Percentiles rank a stretch among this genome's conserved stretches.
Conservation (phyloP, 495 filamentous ascomycete genomes). For the Penicillium salamii region DNA sequence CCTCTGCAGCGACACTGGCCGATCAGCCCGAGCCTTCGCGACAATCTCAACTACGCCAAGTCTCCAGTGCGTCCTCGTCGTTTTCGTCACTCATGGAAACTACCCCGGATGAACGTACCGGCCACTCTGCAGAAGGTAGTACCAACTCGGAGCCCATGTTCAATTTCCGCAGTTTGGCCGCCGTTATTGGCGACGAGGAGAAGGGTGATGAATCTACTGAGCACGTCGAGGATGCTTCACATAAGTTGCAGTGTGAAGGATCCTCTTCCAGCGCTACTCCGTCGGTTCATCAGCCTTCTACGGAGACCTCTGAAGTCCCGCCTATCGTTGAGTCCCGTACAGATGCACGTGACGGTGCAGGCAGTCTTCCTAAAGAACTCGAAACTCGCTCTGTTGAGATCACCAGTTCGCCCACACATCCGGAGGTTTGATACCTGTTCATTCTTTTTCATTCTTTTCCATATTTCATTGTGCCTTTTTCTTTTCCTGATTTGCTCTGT, state of each 20-base stretch:
- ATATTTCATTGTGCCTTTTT: conserved; percentile 5
- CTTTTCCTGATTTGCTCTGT: neutral
- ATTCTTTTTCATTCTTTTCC: neutral
- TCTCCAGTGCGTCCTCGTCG: conserved; percentile 80
- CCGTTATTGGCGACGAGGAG: conserved; percentile 75
- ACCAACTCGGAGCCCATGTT: conserved; percentile 75
- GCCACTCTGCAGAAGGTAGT: conserved; percentile 40
- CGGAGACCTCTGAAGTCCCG: conserved; percentile 5
- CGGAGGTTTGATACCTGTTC: conserved; percentile 25
- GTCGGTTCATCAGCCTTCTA: conserved; percentile 16
- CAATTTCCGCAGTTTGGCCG: conserved; percentile 85
- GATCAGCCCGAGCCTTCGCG: conserved; percentile 39
- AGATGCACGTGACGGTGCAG: conserved; percentile 11
- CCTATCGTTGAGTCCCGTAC: conserved; percentile 10
- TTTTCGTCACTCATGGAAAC: conserved; percentile 72
- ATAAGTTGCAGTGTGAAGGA: conserved; percentile 19
- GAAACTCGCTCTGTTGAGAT: conserved; percentile 42
- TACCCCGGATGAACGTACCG: conserved; percentile 47
- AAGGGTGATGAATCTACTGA: conserved; percentile 42
- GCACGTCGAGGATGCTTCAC: conserved; percentile 37
- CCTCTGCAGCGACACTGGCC: conserved; percentile 1
- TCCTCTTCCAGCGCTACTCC: conserved; percentile 21
- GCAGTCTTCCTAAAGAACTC: conserved; percentile 34
- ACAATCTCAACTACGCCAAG: conserved; percentile 70
- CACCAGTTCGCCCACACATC: conserved; percentile 17